Evolutionary conservation across 2,329 filamentous ascomycete genomes (phyloP), one percentile per base, ranked within the genome.

Genomic region (Uncinocarpus reesii): DNA sequence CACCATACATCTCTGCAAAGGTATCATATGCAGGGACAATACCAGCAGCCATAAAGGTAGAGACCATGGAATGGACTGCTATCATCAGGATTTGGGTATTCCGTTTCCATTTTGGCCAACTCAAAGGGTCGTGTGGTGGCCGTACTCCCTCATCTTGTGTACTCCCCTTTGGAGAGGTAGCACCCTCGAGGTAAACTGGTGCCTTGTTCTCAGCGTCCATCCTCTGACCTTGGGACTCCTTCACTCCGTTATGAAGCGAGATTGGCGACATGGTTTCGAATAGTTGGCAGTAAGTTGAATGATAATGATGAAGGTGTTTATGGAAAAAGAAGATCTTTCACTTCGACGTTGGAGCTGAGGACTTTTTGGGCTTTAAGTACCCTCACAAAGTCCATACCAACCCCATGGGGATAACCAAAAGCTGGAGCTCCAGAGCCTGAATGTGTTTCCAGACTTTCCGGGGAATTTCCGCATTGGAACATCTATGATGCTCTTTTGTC

Each of bases 51-150:
- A 68, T 74, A 53, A 79, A 78, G 1, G 74, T 75, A 37, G 70
- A 68, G 72, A 79, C 79, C 60, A 72, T 72, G 23, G 75, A 73
- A 48, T 79, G 74, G 56, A 40, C 73, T 76, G 51, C 32, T 48
- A 37, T 40, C 7, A 37, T 38, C 13, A 32, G 26, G 10, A 24
- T 41, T 6, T 20, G 23, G 16, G 36, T 50, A 18, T 40, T 40
- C 11, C 13, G 36, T 40, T 26, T 40, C 36, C 36, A 40, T 40
- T 40, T 40, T 11, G 36, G 36, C 36, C 36, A 40, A 13, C 26
- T 40, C 6, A 37, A 23, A 1, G 35, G 35, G 10, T 37, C 35
- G 23, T 37, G 18, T 8, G 35, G 10, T 23, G 35, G 15, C 34
- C 3, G 35, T 11, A 37, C 7, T 11, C 26, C 11, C 7, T 15